Base-by-base conservation (phyloP, 805 yeast species). In the Lipomyces spencermartinsiae region DNA sequence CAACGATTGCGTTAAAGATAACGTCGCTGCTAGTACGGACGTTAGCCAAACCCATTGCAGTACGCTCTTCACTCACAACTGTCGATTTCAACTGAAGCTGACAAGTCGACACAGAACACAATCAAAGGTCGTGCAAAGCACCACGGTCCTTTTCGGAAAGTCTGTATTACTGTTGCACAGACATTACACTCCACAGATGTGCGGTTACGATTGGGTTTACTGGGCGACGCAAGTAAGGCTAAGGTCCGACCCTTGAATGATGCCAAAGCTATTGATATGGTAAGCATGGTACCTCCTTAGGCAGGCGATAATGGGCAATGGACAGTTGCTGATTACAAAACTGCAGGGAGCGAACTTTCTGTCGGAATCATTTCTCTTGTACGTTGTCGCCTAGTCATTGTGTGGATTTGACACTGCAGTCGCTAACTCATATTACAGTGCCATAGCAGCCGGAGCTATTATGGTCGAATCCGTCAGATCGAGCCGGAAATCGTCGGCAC, bases 161-260 rank as follows among this genome's bases (percentile, higher is more conserved):
- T 84, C 0, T 92, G 97, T 76, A 88, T 92, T 22, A 76, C 77
- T 10, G 80, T 91, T 34, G 97, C 97, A 1, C 97, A 92, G 77
- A 76, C 83, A 29, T 76, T 91, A 34, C 96, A 92, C 74, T 82
- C 81, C 56, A 81, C 90, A 5, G 97, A 92, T 74, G 81, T 87
- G 61, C 80, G 79, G 39, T 78, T 92, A 66, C 83, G 93, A 62
- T 83, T 86, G 84, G 81, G 84, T 51, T 81, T 91, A 56, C 76
- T 87, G 69, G 90, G 90, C 22, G 85, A 84, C 64, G 80, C 80
- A 64, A 80, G 83, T 37, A 75, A 58, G 43, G 66, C 56, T 4
- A 85, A 84, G 73, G 84, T 91, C 8, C 83, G 96, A 59, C 97
- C 97, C 0, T 83, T 92, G 76, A 91, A 91, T 76, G 97, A 91